These are phyloP conservation scores for Pseudisothecium myosuroides DNA, from an alignment of 225 moss, liverwort and hornwort genomes.

Conservation along the genomic window DNA sequence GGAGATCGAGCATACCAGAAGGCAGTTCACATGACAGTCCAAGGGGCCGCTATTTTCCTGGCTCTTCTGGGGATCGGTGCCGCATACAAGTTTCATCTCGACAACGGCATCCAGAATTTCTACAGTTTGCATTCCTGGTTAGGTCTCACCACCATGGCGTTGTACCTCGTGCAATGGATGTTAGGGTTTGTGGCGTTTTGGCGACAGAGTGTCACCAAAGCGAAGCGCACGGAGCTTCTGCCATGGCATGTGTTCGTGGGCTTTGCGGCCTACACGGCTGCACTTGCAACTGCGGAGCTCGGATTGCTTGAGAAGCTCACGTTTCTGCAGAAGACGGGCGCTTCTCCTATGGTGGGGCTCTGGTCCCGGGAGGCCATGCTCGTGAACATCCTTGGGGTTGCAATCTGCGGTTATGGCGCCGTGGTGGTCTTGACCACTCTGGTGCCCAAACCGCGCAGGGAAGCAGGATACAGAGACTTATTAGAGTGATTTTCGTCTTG, in stretches of 20 bases:
- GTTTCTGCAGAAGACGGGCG: slow-evolving; percentile 49
- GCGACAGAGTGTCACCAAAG: slow-evolving; percentile 41
- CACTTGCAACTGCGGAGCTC: slow-evolving; percentile 42
- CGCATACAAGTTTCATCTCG: slow-evolving; percentile 64
- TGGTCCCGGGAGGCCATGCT: slow-evolving; percentile 62
- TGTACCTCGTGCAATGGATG: slow-evolving; percentile 72
- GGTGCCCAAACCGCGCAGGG: slow-evolving; percentile 37
- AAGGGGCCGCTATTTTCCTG: slow-evolving; percentile 49
- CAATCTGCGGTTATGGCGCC: slow-evolving; percentile 40
- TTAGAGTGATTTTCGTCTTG: not conserved
- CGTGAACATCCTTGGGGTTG: slow-evolving; percentile 50
- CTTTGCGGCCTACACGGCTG: slow-evolving; percentile 38
- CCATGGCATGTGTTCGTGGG: slow-evolving; percentile 84
- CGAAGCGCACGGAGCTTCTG: slow-evolving; percentile 34
- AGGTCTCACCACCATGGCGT: slow-evolving; percentile 39
- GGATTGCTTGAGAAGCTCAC: slow-evolving; percentile 91
- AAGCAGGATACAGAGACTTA: slow-evolving; percentile 58
- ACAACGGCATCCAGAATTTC: slow-evolving; percentile 54
- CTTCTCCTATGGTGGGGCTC: slow-evolving; percentile 19
- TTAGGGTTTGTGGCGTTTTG: slow-evolving; percentile 74
- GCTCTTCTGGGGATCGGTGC: slow-evolving; percentile 43
- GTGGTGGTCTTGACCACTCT: slow-evolving; percentile 37
- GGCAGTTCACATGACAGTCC: slow-evolving; percentile 55
- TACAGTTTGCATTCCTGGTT: slow-evolving; percentile 98
- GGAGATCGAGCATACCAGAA: slow-evolving; percentile 3